Conservation (phyloP, 345 rosid species). For the Eutrema heterophyllum region DNA sequence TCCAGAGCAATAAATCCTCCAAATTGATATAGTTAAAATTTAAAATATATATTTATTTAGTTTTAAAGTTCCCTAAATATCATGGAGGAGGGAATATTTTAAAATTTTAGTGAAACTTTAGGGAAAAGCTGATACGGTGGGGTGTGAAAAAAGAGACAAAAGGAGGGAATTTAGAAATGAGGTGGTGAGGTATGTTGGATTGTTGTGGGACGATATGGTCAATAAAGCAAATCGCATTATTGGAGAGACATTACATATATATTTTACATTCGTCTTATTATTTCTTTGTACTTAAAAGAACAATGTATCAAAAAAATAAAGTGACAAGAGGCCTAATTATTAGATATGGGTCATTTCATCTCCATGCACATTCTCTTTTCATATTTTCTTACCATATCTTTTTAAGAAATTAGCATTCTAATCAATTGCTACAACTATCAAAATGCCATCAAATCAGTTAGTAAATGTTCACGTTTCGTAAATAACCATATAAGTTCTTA, state of each 20-base stretch:
- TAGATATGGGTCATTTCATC: conserved; percentile 33
- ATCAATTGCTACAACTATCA: conserved; percentile 33
- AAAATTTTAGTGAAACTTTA: conserved; percentile 25
- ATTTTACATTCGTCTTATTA: conserved; percentile 3
- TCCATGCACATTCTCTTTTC: conserved; percentile 46
- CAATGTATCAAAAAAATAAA: conserved; percentile 1
- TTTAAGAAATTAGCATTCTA: not conserved
- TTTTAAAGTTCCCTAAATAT: not conserved
- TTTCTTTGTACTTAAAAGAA: conserved; percentile 39
- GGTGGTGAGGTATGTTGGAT: conserved; percentile 24
- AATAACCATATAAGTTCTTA: not conserved
- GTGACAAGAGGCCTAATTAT: conserved; percentile 28
- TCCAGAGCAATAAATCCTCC: conserved; percentile 13
- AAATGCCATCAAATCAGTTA: conserved; percentile 16
- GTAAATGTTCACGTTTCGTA: conserved; percentile 26
- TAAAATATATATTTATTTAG: no score
- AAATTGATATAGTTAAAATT: no score
- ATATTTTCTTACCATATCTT: conserved; percentile 10
- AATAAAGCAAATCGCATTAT: conserved; percentile 43
- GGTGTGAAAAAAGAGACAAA: conserved; percentile 36
- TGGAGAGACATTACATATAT: conserved; percentile 26
- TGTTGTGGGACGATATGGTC: conserved; percentile 39
- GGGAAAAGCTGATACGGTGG: conserved; percentile 34
- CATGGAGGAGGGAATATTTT: conserved; percentile 24
- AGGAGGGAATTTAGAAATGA: conserved; percentile 27